Conservation (phyloP, 768 basidiomycete species). For the Scleroderma citrinum region DNA sequence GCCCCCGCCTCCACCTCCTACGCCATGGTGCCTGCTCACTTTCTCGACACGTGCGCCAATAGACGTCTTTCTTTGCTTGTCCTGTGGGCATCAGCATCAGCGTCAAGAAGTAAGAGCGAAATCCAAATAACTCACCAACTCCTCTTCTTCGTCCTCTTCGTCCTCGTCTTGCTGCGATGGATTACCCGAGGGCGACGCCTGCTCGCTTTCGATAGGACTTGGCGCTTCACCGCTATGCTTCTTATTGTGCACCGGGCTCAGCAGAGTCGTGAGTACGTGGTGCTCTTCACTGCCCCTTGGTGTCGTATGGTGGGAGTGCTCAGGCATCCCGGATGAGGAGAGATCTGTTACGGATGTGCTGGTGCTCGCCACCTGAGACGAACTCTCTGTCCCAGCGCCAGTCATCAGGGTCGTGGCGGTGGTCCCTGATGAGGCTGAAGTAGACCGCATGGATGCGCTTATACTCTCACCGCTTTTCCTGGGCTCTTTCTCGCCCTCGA, state of each 20-base stretch:
- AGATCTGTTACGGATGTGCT: slow-evolving; percentile 2
- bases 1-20: slow-evolving; percentile 7
- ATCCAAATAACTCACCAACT: slow-evolving; percentile 8
- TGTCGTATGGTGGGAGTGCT: background rate
- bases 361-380: background rate
- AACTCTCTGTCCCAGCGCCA: background rate
- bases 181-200: background rate
- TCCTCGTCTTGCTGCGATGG: slow-evolving; percentile 7
- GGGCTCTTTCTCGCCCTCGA: slow-evolving; percentile 16
- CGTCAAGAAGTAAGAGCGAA: background rate
- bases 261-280: background rate
- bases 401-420: slow-evolving; percentile 13
- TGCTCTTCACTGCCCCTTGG: background rate
- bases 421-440: slow-evolving; percentile 17
- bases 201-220: background rate
- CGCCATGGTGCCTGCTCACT: slow-evolving; percentile 24
- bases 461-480: slow-evolving; percentile 14
- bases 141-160: slow-evolving; percentile 3
- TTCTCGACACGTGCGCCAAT: slow-evolving; percentile 33
- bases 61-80: slow-evolving; percentile 23
- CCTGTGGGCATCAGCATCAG: slow-evolving; percentile 11
- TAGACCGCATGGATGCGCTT: slow-evolving; percentile 17
- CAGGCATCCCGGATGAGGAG: background rate
- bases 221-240: background rate
- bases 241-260: background rate